A percentile compares a stretch with the other conserved stretches of the same genome.
Conservation (phyloP, 2,329 filamentous ascomycete genomes). For the Akanthomyces muscarius region DNA sequence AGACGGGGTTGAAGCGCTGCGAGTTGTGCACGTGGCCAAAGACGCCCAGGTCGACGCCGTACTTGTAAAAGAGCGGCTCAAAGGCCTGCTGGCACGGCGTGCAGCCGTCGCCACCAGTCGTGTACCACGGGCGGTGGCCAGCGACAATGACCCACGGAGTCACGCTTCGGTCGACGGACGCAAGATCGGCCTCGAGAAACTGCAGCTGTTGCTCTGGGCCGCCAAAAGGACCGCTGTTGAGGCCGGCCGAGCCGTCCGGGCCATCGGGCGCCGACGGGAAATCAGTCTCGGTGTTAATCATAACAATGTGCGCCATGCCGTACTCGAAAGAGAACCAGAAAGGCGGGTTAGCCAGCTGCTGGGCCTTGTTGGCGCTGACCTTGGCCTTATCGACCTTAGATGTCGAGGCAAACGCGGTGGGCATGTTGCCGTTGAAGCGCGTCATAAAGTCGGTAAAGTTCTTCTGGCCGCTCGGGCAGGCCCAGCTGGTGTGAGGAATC, state of each 20-base stretch:
- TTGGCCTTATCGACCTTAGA: constrained; percentile 40
- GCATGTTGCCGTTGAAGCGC: constrained; percentile 45
- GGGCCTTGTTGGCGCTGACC: constrained; percentile 43
- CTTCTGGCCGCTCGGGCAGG: constrained; percentile 50
- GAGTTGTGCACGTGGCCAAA: constrained; percentile 58
- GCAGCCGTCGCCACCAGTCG: constrained; percentile 39
- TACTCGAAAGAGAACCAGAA: constrained; percentile 30
- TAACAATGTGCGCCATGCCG: constrained; percentile 28
- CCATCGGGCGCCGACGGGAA: constrained; percentile 28
- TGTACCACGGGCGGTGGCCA: constrained; percentile 47
- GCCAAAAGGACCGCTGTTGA: constrained; percentile 50
- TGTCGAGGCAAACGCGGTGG: constrained; percentile 46
- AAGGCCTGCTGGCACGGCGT: constrained; percentile 47
- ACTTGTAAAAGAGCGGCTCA: constrained; percentile 50
- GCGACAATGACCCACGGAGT: constrained; percentile 43
- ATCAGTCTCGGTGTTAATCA: constrained; percentile 33
- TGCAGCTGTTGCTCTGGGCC: constrained; percentile 44
- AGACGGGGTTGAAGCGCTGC: constrained; percentile 46
- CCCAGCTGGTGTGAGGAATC: constrained; percentile 30
- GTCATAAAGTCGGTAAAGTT: constrained; percentile 60
- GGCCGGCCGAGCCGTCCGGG: constrained; percentile 23
- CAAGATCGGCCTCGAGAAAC: constrained; percentile 52
- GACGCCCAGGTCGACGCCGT: constrained; percentile 53
- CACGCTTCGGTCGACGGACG: constrained; percentile 50
- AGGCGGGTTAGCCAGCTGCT: constrained; percentile 28